Percentiles rank a stretch among this genome's conserved stretches.
Conservation (phyloP, 495 filamentous ascomycete species). For the Podospora conica region DNA sequence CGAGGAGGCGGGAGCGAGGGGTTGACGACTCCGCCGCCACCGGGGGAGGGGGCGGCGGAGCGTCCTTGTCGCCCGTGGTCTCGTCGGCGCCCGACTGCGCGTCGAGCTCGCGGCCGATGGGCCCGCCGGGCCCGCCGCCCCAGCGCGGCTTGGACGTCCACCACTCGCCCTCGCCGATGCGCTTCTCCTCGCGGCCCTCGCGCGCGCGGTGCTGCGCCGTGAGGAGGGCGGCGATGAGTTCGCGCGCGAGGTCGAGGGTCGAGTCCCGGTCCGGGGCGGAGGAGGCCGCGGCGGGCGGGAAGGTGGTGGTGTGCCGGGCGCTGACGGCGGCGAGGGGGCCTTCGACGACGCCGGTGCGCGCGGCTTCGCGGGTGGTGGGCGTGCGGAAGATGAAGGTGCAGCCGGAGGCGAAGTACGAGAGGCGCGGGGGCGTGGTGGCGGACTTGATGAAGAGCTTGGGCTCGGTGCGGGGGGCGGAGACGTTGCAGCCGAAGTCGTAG, state of each 20-base stretch:
- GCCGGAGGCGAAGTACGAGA: slow-evolving; percentile 48
- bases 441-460: slow-evolving; percentile 55
- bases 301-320: slow-evolving; percentile 48
- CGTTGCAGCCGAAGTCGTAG: slow-evolving; percentile 74
- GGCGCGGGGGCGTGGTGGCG: slow-evolving; percentile 38
- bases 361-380: slow-evolving; percentile 60
- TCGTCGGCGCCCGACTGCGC: slow-evolving; percentile 30
- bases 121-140: slow-evolving; percentile 65
- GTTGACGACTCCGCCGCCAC: background rate
- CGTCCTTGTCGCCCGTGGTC: slow-evolving; percentile 40
- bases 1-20: background rate
- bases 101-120: slow-evolving; percentile 52
- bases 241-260: slow-evolving; percentile 62
- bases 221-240: slow-evolving; percentile 66
- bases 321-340: slow-evolving; percentile 66
- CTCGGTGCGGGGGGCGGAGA: slow-evolving; percentile 53
- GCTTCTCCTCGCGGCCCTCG: slow-evolving; percentile 58
- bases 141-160: slow-evolving; percentile 70
- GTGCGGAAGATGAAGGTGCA: slow-evolving; percentile 57
- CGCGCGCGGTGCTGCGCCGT: slow-evolving; percentile 78
- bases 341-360: slow-evolving; percentile 66
- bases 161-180: slow-evolving; percentile 71
- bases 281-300: slow-evolving; percentile 22
- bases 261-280: slow-evolving; percentile 37
- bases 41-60: slow-evolving; percentile 10